Percentiles rank a stretch among this genome's conserved stretches.
Conservation (phyloP, 2,329 filamentous ascomycete genomes). For the Ampelomyces quisqualis region DNA sequence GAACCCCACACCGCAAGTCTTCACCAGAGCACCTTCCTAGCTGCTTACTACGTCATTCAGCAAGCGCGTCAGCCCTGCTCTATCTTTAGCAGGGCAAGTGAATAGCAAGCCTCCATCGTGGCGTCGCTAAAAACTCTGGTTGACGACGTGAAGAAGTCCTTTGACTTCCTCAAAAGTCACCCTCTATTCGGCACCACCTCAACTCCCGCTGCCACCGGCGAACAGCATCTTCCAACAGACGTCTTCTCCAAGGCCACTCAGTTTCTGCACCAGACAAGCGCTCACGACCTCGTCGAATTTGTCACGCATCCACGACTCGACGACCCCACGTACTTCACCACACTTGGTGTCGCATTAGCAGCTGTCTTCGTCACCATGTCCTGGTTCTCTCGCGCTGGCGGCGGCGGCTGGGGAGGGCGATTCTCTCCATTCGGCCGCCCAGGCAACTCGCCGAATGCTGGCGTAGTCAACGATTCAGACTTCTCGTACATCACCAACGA, state of each 20-base stretch:
- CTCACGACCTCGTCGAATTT: slow-evolving; percentile 27
- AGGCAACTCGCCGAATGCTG: slow-evolving; percentile 36
- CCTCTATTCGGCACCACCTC: slow-evolving; percentile 30
- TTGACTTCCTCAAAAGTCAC: slow-evolving; percentile 38
- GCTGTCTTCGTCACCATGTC: slow-evolving; percentile 48
- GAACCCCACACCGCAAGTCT: slow-evolving; percentile 17
- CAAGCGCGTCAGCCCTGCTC: slow-evolving; percentile 16
- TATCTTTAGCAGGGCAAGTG: slow-evolving; percentile 12
- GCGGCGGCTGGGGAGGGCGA: slow-evolving; percentile 46
- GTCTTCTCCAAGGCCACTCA: slow-evolving; percentile 19
- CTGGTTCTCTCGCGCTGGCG: slow-evolving; percentile 50
- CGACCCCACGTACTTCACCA: slow-evolving; percentile 37
- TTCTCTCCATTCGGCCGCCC: slow-evolving; percentile 54
- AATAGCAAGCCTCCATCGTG: slow-evolving; percentile 33
- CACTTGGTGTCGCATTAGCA: slow-evolving; percentile 41
- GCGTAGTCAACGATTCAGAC: slow-evolving; percentile 71
- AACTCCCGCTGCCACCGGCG: slow-evolving; percentile 12
- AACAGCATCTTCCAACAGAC: slow-evolving; percentile 17
- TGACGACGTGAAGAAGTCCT: slow-evolving; percentile 42
- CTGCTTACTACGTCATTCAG: slow-evolving; percentile 20
- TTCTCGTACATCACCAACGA: slow-evolving; percentile 82
- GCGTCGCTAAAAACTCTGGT: slow-evolving; percentile 37
- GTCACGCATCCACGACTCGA: slow-evolving; percentile 35
- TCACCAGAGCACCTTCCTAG: slow-evolving; percentile 15
- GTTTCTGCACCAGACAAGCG: slow-evolving; percentile 21